These are phyloP conservation scores for Torulaspora microellipsoides DNA, from an alignment of 805 yeast species.

Conservation along the genomic window DNA sequence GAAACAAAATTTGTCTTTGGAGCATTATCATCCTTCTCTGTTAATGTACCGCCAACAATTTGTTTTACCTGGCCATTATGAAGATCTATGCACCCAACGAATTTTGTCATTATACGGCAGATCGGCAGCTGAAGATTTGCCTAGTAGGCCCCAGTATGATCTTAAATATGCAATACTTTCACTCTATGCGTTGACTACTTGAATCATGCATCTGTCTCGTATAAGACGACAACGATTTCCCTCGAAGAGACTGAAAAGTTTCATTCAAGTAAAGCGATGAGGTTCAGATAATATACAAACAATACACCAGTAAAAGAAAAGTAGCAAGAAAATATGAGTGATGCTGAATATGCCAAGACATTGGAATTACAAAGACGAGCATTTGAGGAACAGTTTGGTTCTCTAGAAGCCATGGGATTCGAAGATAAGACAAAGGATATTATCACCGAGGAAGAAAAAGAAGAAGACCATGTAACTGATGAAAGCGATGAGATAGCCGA, in stretches of 20 bases:
- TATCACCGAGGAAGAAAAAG: constrained; percentile 3
- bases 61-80: constrained; percentile 95
- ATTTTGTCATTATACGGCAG: constrained; percentile 59
- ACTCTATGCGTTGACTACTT: no score
- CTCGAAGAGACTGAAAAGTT: no score
- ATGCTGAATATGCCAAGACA: constrained; percentile 21
- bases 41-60: constrained; percentile 89
- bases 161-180: no score
- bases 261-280: background rate
- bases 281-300: no score
- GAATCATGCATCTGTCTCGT: no score
- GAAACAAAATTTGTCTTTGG: constrained; percentile 77
- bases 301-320: no score
- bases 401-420: constrained; percentile 50
- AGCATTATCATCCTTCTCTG: constrained; percentile 37
- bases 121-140: no score
- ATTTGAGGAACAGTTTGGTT: constrained; percentile 63
- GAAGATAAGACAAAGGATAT: constrained; percentile 40
- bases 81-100: constrained; percentile 92
- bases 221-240: no score
- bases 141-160: no score
- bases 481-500: constrained; percentile 20
- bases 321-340: constrained; percentile 6
- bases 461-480: constrained; percentile 2
- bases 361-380: constrained; percentile 53